phyloP scores from a whole-genome alignment of 495 filamentous ascomycete species.

The Rusavskia elegans region DNA sequence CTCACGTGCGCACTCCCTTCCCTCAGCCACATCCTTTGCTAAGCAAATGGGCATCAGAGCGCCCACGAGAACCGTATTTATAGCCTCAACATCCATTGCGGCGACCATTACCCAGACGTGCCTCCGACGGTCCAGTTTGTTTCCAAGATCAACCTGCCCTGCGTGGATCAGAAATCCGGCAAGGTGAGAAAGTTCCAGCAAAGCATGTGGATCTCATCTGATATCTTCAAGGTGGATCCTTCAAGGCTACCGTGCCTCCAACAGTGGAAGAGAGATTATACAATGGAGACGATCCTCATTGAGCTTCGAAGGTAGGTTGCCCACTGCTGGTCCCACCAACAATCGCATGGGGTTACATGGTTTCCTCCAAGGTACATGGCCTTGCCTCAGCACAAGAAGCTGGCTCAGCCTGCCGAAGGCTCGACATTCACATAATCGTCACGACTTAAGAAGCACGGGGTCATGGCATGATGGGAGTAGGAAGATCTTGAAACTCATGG shows the following conservation, averaged over 20 bases:
- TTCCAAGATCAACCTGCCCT: constrained; percentile 87
- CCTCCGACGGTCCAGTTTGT: constrained; percentile 83
- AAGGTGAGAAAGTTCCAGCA: constrained; percentile 30
- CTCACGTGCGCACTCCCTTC: constrained; percentile 51
- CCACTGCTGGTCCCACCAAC: neutral
- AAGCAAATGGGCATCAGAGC: constrained; percentile 37
- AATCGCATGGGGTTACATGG: constrained; percentile 4
- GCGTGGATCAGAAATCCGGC: constrained; percentile 65
- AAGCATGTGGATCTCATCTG: neutral
- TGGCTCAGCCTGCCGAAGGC: constrained; percentile 84
- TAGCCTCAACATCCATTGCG: constrained; percentile 93
- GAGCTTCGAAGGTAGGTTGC: constrained; percentile 56
- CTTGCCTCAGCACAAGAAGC: constrained; percentile 81
- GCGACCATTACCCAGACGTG: constrained; percentile 70
- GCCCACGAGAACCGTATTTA: constrained; percentile 98
- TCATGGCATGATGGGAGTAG: too few species aligned
- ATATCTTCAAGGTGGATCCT: constrained; percentile 54
- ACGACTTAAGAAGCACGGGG: neutral
- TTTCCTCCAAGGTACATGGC: constrained; percentile 65
- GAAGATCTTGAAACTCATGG: too few species aligned
- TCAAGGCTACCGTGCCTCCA: constrained; percentile 65
- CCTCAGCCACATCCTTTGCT: constrained; percentile 4
- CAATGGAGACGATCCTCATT: constrained; percentile 86
- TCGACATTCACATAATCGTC: constrained; percentile 39
- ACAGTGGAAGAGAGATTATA: constrained; percentile 77